Percentiles rank a stretch among this genome's conserved stretches.
Evolutionary conservation across 352 stramenopile species (phyloP).

Genomic region (Saprolegnia parasitica): DNA sequence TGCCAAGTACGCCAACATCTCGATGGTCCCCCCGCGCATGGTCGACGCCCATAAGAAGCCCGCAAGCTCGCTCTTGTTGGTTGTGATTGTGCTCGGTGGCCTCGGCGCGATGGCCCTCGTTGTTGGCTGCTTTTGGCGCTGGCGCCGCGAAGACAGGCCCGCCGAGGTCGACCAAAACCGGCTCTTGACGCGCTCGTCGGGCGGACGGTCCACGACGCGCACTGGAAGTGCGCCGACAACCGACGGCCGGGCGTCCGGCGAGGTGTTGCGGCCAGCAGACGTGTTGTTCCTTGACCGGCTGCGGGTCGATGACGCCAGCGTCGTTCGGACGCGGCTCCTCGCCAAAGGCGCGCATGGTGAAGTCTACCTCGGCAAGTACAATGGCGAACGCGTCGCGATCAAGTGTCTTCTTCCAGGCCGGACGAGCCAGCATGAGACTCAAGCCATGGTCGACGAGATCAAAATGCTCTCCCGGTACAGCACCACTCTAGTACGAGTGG

Average conservation of each 20-base stretch:
- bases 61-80: neutral
- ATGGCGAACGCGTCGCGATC: slow-evolving; percentile 19
- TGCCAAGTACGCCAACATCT: slow-evolving; percentile 1
- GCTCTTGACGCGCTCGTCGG: neutral
- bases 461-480: neutral
- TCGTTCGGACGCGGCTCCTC: neutral
- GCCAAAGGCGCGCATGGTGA: slow-evolving; percentile 11
- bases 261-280: neutral
- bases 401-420: slow-evolving; percentile 8
- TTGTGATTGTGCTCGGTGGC: slow-evolving; percentile 1
- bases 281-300: neutral
- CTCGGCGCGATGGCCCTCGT: neutral
- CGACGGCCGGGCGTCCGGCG: neutral
- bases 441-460: slow-evolving; percentile 21
- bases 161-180: neutral
- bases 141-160: neutral
- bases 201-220: neutral
- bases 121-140: neutral
- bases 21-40: neutral
- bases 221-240: neutral
- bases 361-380: slow-evolving; percentile 15
- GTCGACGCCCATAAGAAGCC: neutral
- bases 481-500: neutral
- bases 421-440: neutral
- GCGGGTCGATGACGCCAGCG: slow-evolving; percentile 16